phyloP scores from a whole-genome alignment of 2,329 filamentous ascomycete species.

The Pyricularia grisea region DNA sequence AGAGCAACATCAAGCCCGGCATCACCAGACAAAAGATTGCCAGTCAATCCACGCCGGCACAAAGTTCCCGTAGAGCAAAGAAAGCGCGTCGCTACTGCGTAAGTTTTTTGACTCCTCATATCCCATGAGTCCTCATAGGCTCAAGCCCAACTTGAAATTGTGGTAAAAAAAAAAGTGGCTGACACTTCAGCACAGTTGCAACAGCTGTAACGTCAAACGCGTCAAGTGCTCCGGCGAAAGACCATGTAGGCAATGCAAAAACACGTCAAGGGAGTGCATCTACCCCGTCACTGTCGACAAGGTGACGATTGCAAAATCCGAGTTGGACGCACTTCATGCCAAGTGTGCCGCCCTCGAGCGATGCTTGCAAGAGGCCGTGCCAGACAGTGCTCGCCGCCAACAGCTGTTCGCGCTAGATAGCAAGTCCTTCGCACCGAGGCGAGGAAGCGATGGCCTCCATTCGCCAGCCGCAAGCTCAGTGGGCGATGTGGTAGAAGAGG shows the following conservation, averaged over 20 bases:
- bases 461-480: not conserved
- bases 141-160: not conserved
- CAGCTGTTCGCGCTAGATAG: conserved; percentile 21
- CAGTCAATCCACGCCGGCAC: conserved; percentile 39
- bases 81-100: conserved; percentile 41
- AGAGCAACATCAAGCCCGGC: conserved; percentile 2
- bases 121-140: not conserved
- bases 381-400: conserved; percentile 23
- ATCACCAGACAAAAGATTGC: conserved; percentile 25
- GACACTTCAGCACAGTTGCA: conserved; percentile 29
- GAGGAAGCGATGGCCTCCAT: not conserved
- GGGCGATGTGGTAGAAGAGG: conserved; percentile 7
- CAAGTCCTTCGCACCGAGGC: conserved; percentile 1
- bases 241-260: conserved; percentile 36
- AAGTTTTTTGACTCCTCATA: conserved; percentile 16
- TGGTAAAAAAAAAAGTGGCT: not conserved
- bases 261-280: conserved; percentile 32
- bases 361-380: conserved; percentile 25
- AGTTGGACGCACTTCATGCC: conserved; percentile 30
- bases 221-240: conserved; percentile 41
- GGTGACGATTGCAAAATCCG: conserved; percentile 28
- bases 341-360: conserved; percentile 30
- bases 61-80: conserved; percentile 36
- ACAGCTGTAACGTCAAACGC: conserved; percentile 41
- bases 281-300: conserved; percentile 36